Evolutionary conservation across 805 yeast species (phyloP), one percentile per base, ranked within the genome.

Genomic region (Starmerella sp.): DNA sequence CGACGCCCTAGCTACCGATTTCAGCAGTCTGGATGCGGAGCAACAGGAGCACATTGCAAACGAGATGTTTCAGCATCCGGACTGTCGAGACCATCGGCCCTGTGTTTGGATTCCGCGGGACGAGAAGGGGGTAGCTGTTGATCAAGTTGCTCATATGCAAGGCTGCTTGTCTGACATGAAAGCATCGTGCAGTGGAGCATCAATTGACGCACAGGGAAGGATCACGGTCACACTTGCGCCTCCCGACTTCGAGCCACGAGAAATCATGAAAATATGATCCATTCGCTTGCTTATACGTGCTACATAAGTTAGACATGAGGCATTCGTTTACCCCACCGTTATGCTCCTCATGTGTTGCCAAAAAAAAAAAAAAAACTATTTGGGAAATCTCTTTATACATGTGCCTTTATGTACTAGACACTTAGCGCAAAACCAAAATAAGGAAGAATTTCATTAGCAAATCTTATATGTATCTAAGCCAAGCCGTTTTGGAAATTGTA

Each of bases 81-180:
- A 67, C 5, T 54, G 66, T 15, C 57, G 66, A 28, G 56, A 59
- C 8, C 56, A 48, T 13, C 56, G 63, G 28, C 73, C 74, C 10
- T 61, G 71, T 30, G 63, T 77, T 1, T 75, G 79, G 79, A 56
- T 77, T 3, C 79, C 79, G 0, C 57, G 60, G 28, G 79, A 77
- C 58, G 59, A 55, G 17, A 60, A 65, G 9, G 75, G 75, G 0
- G 60, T 72, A 9, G 68, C 72, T 2, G 63, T 61, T 5, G 70
- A 69, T 53, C 71, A 70, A 52, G 65, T 67, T 2, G 46, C 48
- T 10, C 65, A 62, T 9, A 66, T 69, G 54, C 59, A 62, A 35
- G 52, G 31, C 42, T 50, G 53, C 35, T 67, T 55, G 53, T 56
- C 64, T 1, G 63, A 64, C 29, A 52, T 69, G 13, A 48, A 59